Conservation (phyloP, 1,284 basidiomycete species). For the Rhodotorula sp. region DNA sequence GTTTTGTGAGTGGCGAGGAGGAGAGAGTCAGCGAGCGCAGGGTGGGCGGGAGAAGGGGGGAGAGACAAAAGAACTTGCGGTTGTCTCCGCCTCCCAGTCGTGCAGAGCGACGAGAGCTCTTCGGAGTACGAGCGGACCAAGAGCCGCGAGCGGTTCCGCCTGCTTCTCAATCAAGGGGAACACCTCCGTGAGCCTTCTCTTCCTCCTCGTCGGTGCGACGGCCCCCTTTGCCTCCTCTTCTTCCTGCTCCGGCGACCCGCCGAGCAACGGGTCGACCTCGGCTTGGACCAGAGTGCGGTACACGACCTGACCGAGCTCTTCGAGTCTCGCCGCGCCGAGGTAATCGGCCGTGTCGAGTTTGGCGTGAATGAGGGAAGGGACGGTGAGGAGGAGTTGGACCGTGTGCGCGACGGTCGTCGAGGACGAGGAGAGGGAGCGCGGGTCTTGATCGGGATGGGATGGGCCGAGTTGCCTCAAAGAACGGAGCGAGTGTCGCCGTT, state of each 20-base stretch:
- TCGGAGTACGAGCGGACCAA: conserved; percentile 32
- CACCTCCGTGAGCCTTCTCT: conserved; percentile 7
- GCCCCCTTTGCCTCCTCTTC: conserved; percentile 7
- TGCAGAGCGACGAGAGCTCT: conserved; percentile 32
- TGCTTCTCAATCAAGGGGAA: conserved; percentile 45
- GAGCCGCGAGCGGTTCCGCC: conserved; percentile 34
- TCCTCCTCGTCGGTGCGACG: not conserved
- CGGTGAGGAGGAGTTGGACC: conserved; percentile 35
- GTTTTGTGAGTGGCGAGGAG: not conserved
- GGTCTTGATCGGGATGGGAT: not conserved
- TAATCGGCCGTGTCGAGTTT: conserved; percentile 40
- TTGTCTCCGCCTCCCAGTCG: conserved; percentile 18
- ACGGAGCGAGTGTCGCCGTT: not conserved
- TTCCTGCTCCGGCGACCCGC: too few relatives aligned
- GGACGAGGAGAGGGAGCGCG: conserved; percentile 10
- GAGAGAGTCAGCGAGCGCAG: not conserved
- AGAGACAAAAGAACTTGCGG: conserved; percentile 19
- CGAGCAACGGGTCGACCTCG: conserved; percentile 8
- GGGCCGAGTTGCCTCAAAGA: not conserved
- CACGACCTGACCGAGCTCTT: conserved; percentile 39
- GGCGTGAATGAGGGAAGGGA: conserved; percentile 41
- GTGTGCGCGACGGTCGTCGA: conserved; percentile 38
- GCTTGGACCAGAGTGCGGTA: conserved; percentile 38
- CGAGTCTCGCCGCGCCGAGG: conserved; percentile 42
- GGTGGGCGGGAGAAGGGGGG: not conserved